These are phyloP conservation scores for Monosporozyma aquatica DNA, from an alignment of 805 yeast species.

Conservation along the genomic window DNA sequence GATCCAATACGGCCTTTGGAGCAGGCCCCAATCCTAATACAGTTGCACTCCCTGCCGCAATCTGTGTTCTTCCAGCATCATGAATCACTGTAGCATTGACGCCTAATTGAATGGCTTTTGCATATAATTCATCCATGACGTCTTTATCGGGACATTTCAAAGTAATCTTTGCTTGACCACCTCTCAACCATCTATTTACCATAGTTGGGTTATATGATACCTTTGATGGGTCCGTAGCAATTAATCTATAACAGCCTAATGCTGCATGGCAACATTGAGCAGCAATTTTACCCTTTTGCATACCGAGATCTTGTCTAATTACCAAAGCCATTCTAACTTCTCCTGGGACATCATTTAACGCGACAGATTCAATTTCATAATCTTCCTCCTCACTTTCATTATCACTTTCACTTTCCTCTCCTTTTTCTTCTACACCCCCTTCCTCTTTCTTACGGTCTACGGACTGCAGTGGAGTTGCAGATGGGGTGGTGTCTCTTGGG, in stretches of 20 bases:
- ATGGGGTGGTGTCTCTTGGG: constrained; percentile 6
- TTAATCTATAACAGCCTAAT: constrained; percentile 69
- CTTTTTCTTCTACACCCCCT: constrained; percentile 12
- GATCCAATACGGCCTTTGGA: constrained; percentile 70
- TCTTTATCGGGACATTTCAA: constrained; percentile 63
- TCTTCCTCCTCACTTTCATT: constrained; percentile 44
- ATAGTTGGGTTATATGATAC: constrained; percentile 51
- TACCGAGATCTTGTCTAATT: constrained; percentile 78
- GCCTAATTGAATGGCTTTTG: constrained; percentile 70
- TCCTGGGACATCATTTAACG: constrained; percentile 61
- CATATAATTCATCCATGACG: constrained; percentile 63
- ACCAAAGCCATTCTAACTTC: constrained; percentile 81
- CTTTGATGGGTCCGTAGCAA: constrained; percentile 40
- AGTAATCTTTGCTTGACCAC: constrained; percentile 93
- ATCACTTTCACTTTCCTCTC: constrained; percentile 25
- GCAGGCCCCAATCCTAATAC: constrained; percentile 98
- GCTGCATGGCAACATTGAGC: constrained; percentile 99
- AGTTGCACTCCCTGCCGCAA: constrained; percentile 93
- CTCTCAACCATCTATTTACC: constrained; percentile 65
- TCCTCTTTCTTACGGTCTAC: background rate
- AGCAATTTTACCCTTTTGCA: constrained; percentile 93
- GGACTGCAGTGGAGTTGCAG: no score
- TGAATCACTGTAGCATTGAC: constrained; percentile 74
- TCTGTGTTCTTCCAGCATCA: constrained; percentile 96
- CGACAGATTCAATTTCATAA: constrained; percentile 48